A percentile compares a stretch with the other conserved stretches of the same genome.
Evolutionary conservation across 2,329 filamentous ascomycete species (phyloP).

Genomic region (Diaporthe caulivora): DNA sequence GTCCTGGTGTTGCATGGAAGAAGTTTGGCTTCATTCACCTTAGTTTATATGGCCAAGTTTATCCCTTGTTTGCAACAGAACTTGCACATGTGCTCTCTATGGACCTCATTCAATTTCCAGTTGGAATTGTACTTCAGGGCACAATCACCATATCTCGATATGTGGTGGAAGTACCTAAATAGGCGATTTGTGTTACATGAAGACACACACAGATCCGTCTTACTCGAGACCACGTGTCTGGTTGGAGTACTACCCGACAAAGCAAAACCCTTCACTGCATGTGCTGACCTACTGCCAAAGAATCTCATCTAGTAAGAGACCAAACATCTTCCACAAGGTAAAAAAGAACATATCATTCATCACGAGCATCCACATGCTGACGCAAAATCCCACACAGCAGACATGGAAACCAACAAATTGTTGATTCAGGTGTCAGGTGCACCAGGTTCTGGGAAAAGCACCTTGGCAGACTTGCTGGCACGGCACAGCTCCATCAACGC

Average conservation of each 20-base stretch:
- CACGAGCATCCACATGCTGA: background rate
- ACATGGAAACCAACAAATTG: background rate
- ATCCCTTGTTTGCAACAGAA: too few relatives aligned
- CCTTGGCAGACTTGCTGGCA: constrained; percentile 1
- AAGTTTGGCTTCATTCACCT: background rate
- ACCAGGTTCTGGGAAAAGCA: background rate
- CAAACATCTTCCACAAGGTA: background rate
- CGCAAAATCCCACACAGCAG: too few relatives aligned
- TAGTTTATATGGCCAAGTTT: background rate
- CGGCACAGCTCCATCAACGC: background rate
- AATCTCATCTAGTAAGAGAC: background rate
- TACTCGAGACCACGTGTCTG: background rate
- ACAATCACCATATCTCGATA: too few relatives aligned
- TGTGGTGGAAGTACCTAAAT: background rate
- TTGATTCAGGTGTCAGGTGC: constrained; percentile 7
- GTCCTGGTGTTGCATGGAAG: too few relatives aligned
- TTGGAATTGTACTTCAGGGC: background rate
- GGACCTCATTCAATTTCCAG: background rate
- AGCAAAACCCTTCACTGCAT: background rate
- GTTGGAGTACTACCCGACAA: too few relatives aligned
- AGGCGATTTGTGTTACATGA: background rate
- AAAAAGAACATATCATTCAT: background rate
- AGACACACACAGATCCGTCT: background rate
- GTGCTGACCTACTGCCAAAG: background rate
- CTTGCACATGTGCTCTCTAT: background rate